Conservation (phyloP, 176 grass and related monocot genomes). For the Leersia perrieri region DNA sequence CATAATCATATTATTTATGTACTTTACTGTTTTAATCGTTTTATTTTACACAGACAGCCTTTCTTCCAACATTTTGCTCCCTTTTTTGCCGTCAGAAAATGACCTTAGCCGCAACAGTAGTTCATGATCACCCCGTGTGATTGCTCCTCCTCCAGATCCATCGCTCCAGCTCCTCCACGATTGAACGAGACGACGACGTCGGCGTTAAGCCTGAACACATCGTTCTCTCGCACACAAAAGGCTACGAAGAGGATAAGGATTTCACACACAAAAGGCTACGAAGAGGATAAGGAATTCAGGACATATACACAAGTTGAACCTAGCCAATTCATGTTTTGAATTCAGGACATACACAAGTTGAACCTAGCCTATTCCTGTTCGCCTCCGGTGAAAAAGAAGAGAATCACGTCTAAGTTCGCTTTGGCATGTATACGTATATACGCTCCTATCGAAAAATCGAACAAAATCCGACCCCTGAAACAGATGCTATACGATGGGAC, state of each 20-base stretch:
- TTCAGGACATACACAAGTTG: background rate
- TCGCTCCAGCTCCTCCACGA: background rate
- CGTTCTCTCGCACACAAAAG: background rate
- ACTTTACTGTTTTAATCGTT: too few species aligned
- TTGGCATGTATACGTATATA: too few species aligned
- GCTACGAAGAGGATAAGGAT: too few species aligned
- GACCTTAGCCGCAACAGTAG: background rate
- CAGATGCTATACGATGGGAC: background rate
- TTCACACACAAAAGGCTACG: background rate
- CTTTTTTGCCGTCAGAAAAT: background rate
- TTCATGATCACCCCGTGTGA: background rate
- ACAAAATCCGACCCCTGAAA: background rate
- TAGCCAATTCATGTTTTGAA: too few species aligned
- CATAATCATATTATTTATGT: too few species aligned
- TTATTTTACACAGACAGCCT: too few species aligned
- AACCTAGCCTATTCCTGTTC: background rate
- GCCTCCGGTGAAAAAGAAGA: background rate
- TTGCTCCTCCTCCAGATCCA: background rate
- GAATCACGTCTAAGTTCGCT: slow-evolving; percentile 3
- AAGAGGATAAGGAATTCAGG: too few species aligned
- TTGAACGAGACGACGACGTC: background rate
- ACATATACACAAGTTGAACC: too few species aligned
- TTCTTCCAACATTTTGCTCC: too few species aligned
- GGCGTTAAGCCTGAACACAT: background rate
- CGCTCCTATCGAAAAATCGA: slow-evolving; percentile 1